Evolutionary conservation across 192 early-diverging fungal species (phyloP).

Genomic region (Podila epicladia): DNA sequence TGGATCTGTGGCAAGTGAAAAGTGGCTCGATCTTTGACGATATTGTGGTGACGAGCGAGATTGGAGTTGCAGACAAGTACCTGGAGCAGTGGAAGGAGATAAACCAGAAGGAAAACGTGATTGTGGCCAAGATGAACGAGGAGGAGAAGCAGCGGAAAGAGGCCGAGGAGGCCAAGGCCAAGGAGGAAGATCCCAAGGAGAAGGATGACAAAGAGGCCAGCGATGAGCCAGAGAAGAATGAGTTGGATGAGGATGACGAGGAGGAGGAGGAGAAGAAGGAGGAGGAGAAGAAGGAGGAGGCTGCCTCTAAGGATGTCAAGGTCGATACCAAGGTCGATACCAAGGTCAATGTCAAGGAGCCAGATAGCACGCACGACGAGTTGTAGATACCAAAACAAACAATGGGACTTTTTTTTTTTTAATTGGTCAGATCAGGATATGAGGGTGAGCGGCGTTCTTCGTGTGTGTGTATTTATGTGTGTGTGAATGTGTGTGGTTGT

Average conservation of each 20-base stretch:
- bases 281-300: conserved; percentile 20
- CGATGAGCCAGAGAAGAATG: conserved; percentile 40
- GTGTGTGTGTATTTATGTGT: no score
- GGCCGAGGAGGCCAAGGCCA: not conserved
- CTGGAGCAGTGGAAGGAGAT: conserved; percentile 26
- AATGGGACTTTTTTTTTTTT: no score
- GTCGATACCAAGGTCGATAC: conserved; percentile 1
- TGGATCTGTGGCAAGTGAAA: conserved; percentile 98
- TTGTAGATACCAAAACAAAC: no score
- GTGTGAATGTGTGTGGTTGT: no score
- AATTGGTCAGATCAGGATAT: no score
- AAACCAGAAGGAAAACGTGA: conserved; percentile 8
- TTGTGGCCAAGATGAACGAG: conserved; percentile 19
- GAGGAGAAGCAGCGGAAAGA: conserved; percentile 12
- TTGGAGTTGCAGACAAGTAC: conserved; percentile 76
- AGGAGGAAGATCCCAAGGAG: conserved; percentile 38
- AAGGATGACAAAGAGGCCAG: conserved; percentile 73
- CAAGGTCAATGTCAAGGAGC: conserved; percentile 15
- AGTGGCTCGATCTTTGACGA: conserved; percentile 93
- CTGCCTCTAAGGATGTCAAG: not conserved
- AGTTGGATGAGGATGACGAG: conserved; percentile 19
- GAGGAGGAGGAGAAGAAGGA: conserved; percentile 17
- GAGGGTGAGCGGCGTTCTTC: no score
- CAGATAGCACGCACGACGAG: no score
- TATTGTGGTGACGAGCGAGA: conserved; percentile 88